phyloP scores from a whole-genome alignment of 2,329 filamentous ascomycete species.

The Juglanconis juglandina region DNA sequence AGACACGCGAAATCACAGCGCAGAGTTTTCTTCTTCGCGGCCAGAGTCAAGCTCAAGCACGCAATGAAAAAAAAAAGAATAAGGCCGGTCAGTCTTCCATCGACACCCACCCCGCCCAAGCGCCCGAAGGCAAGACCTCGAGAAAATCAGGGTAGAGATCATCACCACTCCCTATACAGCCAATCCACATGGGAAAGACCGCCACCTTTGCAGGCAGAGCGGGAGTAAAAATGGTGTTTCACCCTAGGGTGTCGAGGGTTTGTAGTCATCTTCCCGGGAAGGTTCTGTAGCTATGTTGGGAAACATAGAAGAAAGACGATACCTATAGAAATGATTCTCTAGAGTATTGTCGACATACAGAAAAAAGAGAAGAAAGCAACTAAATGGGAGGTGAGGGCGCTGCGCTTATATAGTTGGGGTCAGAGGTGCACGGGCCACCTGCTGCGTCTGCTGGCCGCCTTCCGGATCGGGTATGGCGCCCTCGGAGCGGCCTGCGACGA shows the following conservation, averaged over 20 bases:
- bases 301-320: slow-evolving; percentile 86
- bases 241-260: slow-evolving; percentile 88
- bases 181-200: slow-evolving; percentile 31
- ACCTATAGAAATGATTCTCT: slow-evolving; percentile 99
- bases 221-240: slow-evolving; percentile 64
- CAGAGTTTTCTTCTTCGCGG: slow-evolving; percentile 15
- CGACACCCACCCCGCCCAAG: slow-evolving; percentile 73
- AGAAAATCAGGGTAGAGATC: slow-evolving; percentile 75
- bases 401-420: slow-evolving; percentile 38
- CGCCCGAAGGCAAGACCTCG: slow-evolving; percentile 73
- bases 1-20: not conserved
- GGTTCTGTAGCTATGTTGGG: slow-evolving; percentile 88
- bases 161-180: slow-evolving; percentile 88
- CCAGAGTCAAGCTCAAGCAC: slow-evolving; percentile 10
- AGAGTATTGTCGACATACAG: slow-evolving; percentile 62
- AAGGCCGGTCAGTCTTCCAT: slow-evolving; percentile 83
- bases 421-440: not conserved
- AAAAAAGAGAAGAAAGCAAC: slow-evolving; percentile 45
- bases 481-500: not conserved
- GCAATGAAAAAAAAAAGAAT: slow-evolving; percentile 32
- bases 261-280: slow-evolving; percentile 91
- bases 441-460: not conserved
- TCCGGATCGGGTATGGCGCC: not conserved
- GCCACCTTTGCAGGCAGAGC: slow-evolving; percentile 61
- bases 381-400: slow-evolving; percentile 28